phyloP scores from a whole-genome alignment of 257 asterid species.

The Oldenlandia corymbosa region DNA sequence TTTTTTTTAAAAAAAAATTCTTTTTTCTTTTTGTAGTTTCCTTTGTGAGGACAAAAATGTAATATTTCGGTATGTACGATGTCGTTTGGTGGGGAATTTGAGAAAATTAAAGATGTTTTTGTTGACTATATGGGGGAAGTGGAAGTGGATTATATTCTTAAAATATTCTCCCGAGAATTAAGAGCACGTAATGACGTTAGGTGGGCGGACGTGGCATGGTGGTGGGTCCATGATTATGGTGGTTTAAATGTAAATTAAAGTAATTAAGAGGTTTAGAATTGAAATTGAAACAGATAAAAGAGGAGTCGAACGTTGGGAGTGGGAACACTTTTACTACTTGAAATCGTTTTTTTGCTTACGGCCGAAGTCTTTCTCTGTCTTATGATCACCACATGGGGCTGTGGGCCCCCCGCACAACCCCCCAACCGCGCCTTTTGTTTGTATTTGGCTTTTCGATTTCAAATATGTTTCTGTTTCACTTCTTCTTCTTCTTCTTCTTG shows the following conservation, averaged over 20 bases:
- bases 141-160: neutral
- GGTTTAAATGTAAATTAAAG: neutral
- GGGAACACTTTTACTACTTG: constrained; percentile 24
- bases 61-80: too few species aligned
- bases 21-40: too few species aligned
- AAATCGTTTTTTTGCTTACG: constrained; percentile 4
- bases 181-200: constrained; percentile 8
- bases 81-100: constrained; percentile 12
- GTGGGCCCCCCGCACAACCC: neutral
- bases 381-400: constrained; percentile 21
- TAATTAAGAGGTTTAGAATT: neutral
- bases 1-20: neutral
- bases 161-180: constrained; percentile 11
- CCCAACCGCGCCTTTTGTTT: neutral
- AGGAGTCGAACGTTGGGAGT: constrained; percentile 43
- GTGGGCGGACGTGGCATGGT: constrained; percentile 23
- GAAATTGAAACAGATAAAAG: constrained; percentile 11
- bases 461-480: too few species aligned
- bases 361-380: too few species aligned
- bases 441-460: neutral
- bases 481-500: too few species aligned
- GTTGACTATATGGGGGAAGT: neutral
- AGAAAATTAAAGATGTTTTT: neutral
- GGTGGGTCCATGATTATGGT: constrained; percentile 9
- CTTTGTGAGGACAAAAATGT: too few species aligned